Percentiles rank a stretch among this genome's conserved stretches.
phyloP scores from a whole-genome alignment of 768 basidiomycete species.

The Trametopsis cervina region DNA sequence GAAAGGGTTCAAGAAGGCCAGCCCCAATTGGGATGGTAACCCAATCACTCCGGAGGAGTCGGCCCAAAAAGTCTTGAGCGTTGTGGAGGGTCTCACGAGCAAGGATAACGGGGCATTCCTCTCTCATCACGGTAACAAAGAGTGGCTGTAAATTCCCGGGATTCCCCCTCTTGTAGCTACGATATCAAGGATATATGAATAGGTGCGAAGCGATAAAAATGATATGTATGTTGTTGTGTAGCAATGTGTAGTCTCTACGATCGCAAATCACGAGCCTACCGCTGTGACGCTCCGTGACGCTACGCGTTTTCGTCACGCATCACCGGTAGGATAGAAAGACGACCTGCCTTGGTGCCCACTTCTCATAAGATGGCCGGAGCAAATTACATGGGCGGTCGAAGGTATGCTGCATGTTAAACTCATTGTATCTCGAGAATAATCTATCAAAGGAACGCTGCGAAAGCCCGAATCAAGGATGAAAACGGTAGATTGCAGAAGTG shows the following conservation, averaged over 20 bases:
- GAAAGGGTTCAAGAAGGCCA: slow-evolving; percentile 6
- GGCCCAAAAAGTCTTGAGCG: slow-evolving; percentile 12
- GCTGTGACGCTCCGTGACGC: not conserved
- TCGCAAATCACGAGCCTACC: too few species aligned
- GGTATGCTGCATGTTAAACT: too few species aligned
- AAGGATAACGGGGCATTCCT: slow-evolving; percentile 21
- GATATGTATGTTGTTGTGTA: too few species aligned
- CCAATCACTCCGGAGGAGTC: slow-evolving; percentile 14
- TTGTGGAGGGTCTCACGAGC: slow-evolving; percentile 7
- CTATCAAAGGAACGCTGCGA: slow-evolving; percentile 46
- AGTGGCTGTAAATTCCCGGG: slow-evolving; percentile 21
- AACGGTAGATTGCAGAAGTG: slow-evolving; percentile 47
- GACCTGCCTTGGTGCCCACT: too few species aligned
- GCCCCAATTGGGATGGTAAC: slow-evolving; percentile 15
- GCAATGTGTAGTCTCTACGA: too few species aligned
- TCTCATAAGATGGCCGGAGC: slow-evolving; percentile 10
- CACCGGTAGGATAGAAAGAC: too few species aligned
- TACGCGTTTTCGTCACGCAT: too few species aligned
- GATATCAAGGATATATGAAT: too few species aligned
- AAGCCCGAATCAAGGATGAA: slow-evolving; percentile 50
- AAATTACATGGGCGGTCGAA: slow-evolving; percentile 13
- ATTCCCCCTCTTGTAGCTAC: too few species aligned
- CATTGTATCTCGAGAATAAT: too few species aligned
- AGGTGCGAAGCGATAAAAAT: too few species aligned
- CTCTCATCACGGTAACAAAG: slow-evolving; percentile 19